Percentiles rank a stretch among this genome's conserved stretches.
Evolutionary conservation across 331 rosid species (phyloP).

Genomic region (Quercus tomentella): DNA sequence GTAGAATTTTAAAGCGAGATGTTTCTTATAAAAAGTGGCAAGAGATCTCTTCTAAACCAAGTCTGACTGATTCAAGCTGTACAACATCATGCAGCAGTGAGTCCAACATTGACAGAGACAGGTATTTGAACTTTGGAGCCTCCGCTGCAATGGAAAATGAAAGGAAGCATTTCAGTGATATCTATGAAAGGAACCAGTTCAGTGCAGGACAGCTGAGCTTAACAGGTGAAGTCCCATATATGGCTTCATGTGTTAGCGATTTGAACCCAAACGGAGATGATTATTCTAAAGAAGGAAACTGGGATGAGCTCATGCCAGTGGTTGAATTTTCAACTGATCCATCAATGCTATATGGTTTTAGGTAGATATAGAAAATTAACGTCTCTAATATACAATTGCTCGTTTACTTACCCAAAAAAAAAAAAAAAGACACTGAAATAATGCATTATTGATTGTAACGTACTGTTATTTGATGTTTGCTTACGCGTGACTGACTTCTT

Average conservation of each 20-base stretch:
- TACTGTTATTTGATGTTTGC: too few species aligned
- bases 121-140: constrained; percentile 30
- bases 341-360: constrained; percentile 2
- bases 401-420: too few species aligned
- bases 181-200: constrained; percentile 28
- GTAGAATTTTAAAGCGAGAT: constrained; percentile 72
- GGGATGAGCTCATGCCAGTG: constrained; percentile 73
- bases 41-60: constrained; percentile 15
- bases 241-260: constrained; percentile 21
- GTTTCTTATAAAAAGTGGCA: constrained; percentile 48
- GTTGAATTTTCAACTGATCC: constrained; percentile 57
- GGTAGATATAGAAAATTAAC: not conserved
- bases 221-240: constrained; percentile 21
- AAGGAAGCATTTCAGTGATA: constrained; percentile 22
- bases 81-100: constrained; percentile 50
- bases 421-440: too few species aligned
- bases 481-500: too few species aligned
- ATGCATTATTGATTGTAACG: too few species aligned
- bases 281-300: constrained; percentile 41
- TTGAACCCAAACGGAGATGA: constrained; percentile 34
- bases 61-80: constrained; percentile 35
- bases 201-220: constrained; percentile 20
- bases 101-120: constrained; percentile 27
- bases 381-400: too few species aligned
- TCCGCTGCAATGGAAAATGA: constrained; percentile 30